A percentile compares a stretch with the other conserved stretches of the same genome.
Evolutionary conservation across 768 basidiomycete genomes (phyloP).

Genomic region (Sarcomyxa edulis): DNA sequence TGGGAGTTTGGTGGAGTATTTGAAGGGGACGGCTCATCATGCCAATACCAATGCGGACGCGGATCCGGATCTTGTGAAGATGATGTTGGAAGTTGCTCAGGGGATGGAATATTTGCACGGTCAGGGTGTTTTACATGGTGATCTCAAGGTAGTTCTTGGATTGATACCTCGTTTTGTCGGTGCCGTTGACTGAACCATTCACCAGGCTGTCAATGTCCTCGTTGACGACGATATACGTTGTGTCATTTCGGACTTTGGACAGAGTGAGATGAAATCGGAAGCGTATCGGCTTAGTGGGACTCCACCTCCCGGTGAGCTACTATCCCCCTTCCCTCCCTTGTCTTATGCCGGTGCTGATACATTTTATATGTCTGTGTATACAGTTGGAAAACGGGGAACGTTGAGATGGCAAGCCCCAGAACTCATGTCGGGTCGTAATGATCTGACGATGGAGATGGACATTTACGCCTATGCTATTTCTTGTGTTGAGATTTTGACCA

Average conservation of each 20-base stretch:
- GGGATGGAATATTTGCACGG: slow-evolving; percentile 81
- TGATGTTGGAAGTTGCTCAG: slow-evolving; percentile 69
- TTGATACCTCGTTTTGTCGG: neutral
- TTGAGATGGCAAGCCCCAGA: slow-evolving; percentile 72
- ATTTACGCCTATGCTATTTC: slow-evolving; percentile 67
- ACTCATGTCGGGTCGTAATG: slow-evolving; percentile 41
- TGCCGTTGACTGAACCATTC: neutral
- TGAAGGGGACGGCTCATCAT: slow-evolving; percentile 29
- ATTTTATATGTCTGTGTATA: slow-evolving; percentile 1
- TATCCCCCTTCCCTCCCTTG: neutral
- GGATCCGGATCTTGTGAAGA: slow-evolving; percentile 45
- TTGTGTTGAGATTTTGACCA: slow-evolving; percentile 58
- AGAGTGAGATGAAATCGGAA: slow-evolving; percentile 75
- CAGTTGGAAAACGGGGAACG: slow-evolving; percentile 63
- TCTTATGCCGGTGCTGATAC: too few relatives aligned
- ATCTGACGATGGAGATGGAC: slow-evolving; percentile 51
- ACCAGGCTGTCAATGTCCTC: slow-evolving; percentile 67
- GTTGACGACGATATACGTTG: slow-evolving; percentile 64
- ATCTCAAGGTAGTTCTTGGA: slow-evolving; percentile 57
- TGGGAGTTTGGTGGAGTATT: slow-evolving; percentile 56
- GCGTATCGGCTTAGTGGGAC: slow-evolving; percentile 55
- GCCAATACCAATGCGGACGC: slow-evolving; percentile 13
- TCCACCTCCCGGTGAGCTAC: slow-evolving; percentile 38
- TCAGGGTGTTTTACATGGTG: slow-evolving; percentile 68
- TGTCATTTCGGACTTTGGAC: slow-evolving; percentile 79